These are phyloP conservation scores for Ampelocalamus luodianensis DNA, from an alignment of 176 grass and related monocot genomes.

Conservation along the genomic window DNA sequence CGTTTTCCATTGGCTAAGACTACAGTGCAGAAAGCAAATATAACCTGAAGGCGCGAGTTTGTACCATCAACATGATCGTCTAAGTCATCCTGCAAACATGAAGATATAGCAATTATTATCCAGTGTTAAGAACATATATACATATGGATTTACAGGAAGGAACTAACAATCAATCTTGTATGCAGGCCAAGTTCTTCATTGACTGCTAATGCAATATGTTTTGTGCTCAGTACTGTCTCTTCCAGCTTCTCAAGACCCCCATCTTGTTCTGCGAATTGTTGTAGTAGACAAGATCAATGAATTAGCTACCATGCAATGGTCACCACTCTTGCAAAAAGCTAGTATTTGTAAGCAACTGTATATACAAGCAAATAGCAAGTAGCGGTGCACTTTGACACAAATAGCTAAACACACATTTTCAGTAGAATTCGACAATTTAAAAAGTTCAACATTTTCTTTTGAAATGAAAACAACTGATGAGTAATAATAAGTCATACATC, in stretches of 20 bases:
- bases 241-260: constrained; percentile 77
- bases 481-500: neutral
- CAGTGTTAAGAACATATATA: neutral
- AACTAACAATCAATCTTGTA: constrained; percentile 74
- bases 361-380: neutral
- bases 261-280: constrained; percentile 71
- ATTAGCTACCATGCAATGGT: neutral
- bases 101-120: constrained; percentile 2
- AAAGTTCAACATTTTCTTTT: neutral
- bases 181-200: constrained; percentile 77
- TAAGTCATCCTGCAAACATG: constrained; percentile 60
- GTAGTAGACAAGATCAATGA: neutral
- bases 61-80: constrained; percentile 61
- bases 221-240: constrained; percentile 76
- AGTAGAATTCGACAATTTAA: neutral
- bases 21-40: neutral
- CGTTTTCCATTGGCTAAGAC: neutral
- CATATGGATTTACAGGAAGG: neutral
- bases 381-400: neutral
- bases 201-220: constrained; percentile 79
- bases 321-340: neutral
- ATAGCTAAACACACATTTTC: neutral
- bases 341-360: neutral
- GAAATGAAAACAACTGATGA: neutral
- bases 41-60: constrained; percentile 63